These are phyloP conservation scores for Tritrichomonas musculus DNA, from an alignment of 208 protist species.

Conservation along the genomic window DNA sequence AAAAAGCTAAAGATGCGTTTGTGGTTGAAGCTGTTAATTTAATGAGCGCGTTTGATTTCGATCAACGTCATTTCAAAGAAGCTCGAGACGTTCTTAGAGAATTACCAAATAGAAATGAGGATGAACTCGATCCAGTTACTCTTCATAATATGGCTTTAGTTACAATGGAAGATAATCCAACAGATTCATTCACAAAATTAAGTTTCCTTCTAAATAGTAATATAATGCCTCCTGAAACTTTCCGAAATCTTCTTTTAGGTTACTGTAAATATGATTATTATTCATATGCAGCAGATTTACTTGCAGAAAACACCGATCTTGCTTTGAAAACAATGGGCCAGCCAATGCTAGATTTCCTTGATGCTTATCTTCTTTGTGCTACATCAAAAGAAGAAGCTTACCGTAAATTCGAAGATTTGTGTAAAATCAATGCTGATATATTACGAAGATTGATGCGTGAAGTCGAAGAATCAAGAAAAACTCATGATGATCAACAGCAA, in stretches of 20 bases:
- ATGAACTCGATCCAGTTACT: slow-evolving; percentile 84
- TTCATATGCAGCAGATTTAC: slow-evolving; percentile 81
- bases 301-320: slow-evolving; percentile 74
- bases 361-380: not conserved
- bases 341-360: too few species aligned
- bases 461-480: not conserved
- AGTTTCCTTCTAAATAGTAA: slow-evolving; percentile 81
- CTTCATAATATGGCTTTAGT: slow-evolving; percentile 88
- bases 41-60: not conserved
- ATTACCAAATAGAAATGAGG: slow-evolving; percentile 11
- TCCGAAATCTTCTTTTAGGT: slow-evolving; percentile 86
- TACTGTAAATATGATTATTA: slow-evolving; percentile 90
- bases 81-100: not conserved
- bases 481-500: not conserved
- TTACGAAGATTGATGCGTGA: not conserved
- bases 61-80: not conserved
- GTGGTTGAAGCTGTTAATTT: slow-evolving; percentile 11
- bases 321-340: not conserved
- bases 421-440: not conserved
- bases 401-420: slow-evolving; percentile 1
- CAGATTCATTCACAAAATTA: slow-evolving; percentile 80
- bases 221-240: slow-evolving; percentile 85
- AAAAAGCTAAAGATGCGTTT: not conserved
- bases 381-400: slow-evolving; percentile 30
- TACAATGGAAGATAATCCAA: slow-evolving; percentile 84